Conservation (phyloP, 306 rosid species). For the Gillenia trifoliata region DNA sequence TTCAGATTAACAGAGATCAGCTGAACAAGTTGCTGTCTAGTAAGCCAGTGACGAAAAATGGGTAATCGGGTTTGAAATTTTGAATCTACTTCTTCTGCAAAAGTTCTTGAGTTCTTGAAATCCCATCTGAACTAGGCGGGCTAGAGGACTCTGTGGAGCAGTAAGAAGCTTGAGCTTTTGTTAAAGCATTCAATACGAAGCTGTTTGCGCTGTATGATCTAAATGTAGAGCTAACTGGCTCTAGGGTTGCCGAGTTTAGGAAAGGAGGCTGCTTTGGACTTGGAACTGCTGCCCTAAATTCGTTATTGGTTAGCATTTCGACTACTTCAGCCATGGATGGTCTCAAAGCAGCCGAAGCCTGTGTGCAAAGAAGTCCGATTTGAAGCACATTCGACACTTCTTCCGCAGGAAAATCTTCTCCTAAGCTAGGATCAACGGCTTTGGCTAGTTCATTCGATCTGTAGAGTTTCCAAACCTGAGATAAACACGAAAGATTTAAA, state of each 20-base stretch:
- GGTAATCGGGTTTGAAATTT: not conserved
- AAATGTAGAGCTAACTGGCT: constrained; percentile 29
- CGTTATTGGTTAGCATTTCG: constrained; percentile 42
- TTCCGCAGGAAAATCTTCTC: constrained; percentile 39
- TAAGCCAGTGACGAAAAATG: not conserved
- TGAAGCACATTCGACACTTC: constrained; percentile 50
- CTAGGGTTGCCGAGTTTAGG: constrained; percentile 38
- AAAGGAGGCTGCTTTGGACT: constrained; percentile 78
- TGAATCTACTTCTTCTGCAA: constrained; percentile 3
- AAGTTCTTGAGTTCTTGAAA: constrained; percentile 30
- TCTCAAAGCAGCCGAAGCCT: constrained; percentile 63
- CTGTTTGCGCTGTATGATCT: constrained; percentile 46
- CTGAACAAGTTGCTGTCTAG: not conserved
- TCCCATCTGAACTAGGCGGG: constrained; percentile 23
- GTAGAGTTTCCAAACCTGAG: constrained; percentile 67
- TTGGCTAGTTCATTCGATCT: constrained; percentile 39
- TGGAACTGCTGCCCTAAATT: constrained; percentile 32
- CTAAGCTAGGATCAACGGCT: constrained; percentile 52
- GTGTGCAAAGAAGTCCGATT: constrained; percentile 77
- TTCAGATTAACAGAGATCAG: not conserved
- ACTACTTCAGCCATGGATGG: constrained; percentile 67
- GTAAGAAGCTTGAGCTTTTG: constrained; percentile 41
- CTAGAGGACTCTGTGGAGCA: constrained; percentile 43
- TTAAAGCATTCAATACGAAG: constrained; percentile 37
- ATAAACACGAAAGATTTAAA: not conserved